Evolutionary conservation across 2,329 filamentous ascomycete genomes (phyloP).

Genomic region (Ramularia endophylla): DNA sequence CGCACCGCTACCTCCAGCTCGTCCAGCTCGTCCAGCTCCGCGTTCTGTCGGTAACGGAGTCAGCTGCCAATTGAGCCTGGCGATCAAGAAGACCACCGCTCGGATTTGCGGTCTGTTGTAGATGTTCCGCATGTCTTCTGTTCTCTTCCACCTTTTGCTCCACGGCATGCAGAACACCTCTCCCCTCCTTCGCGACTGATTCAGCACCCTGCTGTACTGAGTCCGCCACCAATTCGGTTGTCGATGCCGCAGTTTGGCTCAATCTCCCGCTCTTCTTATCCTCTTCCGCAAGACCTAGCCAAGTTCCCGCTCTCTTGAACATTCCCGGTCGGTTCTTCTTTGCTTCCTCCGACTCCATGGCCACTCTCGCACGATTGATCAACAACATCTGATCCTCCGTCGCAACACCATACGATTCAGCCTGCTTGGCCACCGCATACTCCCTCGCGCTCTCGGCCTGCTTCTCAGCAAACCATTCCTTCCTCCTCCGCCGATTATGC

Average conservation of each 20-base stretch:
- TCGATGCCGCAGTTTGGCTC: slow-evolving; percentile 19
- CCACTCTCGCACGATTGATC: slow-evolving; percentile 55
- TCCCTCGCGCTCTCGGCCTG: slow-evolving; percentile 40
- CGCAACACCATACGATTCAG: slow-evolving; percentile 39
- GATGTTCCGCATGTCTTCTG: slow-evolving; percentile 23
- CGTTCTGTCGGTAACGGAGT: slow-evolving; percentile 32
- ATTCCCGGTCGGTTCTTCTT: slow-evolving; percentile 33
- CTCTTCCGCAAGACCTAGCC: slow-evolving; percentile 30
- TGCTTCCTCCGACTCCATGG: slow-evolving; percentile 48
- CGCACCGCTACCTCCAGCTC: slow-evolving; percentile 24
- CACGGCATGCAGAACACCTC: slow-evolving; percentile 29
- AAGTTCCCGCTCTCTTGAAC: slow-evolving; percentile 29
- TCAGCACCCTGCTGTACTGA: slow-evolving; percentile 8
- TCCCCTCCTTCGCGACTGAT: slow-evolving; percentile 17
- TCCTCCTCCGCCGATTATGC: slow-evolving; percentile 60
- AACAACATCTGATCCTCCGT: slow-evolving; percentile 48
- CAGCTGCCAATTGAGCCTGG: slow-evolving; percentile 36
- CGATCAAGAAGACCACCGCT: slow-evolving; percentile 43
- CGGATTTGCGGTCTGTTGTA: slow-evolving; percentile 23
- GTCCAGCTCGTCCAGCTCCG: slow-evolving; percentile 44
- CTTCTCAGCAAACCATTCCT: slow-evolving; percentile 54
- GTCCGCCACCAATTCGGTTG: slow-evolving; percentile 7
- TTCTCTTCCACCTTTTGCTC: slow-evolving; percentile 27
- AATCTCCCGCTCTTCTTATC: slow-evolving; percentile 34
- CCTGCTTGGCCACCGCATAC: slow-evolving; percentile 39